Base-by-base conservation (phyloP, 73 alveolate species). In the Symbiodinium pilosum region DNA sequence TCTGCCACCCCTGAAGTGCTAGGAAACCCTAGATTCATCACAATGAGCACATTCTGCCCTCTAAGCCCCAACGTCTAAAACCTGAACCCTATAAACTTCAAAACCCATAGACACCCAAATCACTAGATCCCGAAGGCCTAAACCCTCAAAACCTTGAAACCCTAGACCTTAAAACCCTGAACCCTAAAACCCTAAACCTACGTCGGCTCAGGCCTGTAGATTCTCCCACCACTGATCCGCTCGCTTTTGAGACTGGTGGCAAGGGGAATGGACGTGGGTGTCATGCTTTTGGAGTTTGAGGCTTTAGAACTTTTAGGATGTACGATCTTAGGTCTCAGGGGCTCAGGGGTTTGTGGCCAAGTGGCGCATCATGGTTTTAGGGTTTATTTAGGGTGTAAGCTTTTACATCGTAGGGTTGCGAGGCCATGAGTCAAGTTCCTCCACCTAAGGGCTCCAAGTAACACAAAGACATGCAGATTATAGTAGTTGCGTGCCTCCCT, bases 191-290 rank as follows among this genome's bases (percentile, higher is more conserved):
- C 69, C 71, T 30, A 54, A 54, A 30, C 32, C 4, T n/a, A n/a
- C 16, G 71, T 1, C 34, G 30, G 71, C 69, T n/a, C 69, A 54
- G 28, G 43, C 95, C 86, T 88, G 95, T 9, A 88, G 95, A 36
- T 59, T 87, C 86, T 87, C 94, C 94, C 94, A 87, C 94, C 94
- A 87, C 86, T 87, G 94, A 41, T 87, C 94, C 6, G 94, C 94
- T 0, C 94, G 95, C 36, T 88, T 44, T 88, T 88, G 95, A 6
- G 95, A 88, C 95, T 88, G 94, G 93, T 52, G 9, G 34, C 36
- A 20, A 44, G 32, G 47, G 32, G 44, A 4, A 12, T 47, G 7
- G 7, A 1, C 16, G 71, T 5, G 4, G 4, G 26, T 21, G 71
- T 21, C 26, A 21, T 54, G 26, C 18, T 47, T 47, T 11, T 11